Conservation (phyloP, 768 basidiomycete genomes). For the Xerocomellus intermedius region DNA sequence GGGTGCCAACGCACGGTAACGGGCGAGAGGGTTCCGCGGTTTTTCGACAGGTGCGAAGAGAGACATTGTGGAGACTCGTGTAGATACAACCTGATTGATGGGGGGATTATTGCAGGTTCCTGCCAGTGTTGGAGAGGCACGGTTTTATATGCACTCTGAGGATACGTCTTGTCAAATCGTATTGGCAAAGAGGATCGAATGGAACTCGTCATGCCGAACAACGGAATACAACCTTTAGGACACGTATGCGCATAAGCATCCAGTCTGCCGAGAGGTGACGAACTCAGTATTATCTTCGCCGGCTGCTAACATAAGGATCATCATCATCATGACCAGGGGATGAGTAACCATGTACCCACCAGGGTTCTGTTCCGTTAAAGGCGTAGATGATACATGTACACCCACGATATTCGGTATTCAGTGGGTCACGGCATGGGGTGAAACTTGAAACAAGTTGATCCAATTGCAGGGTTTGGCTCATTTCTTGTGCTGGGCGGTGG, state of each 20-base stretch:
- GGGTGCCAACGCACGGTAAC: conserved; percentile 38
- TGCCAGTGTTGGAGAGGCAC: not conserved
- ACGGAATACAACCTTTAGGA: not conserved
- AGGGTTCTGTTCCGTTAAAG: too few species aligned
- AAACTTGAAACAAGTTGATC: too few species aligned
- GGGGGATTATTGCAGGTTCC: not conserved
- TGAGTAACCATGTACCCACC: not conserved
- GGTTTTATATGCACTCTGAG: not conserved
- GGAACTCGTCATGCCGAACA: not conserved
- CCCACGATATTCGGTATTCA: too few species aligned
- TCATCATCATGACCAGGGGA: not conserved
- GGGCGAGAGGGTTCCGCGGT: conserved; percentile 27
- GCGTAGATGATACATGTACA: too few species aligned
- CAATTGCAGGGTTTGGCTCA: too few species aligned
- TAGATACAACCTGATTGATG: not conserved
- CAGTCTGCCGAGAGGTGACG: not conserved
- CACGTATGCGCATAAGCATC: not conserved
- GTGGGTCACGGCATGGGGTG: too few species aligned
- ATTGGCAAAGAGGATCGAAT: not conserved
- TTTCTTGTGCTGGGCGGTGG: too few species aligned
- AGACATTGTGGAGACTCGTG: not conserved
- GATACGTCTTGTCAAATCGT: not conserved
- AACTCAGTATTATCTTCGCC: not conserved
- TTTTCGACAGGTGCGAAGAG: conserved; percentile 9
- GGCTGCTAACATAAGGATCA: too few species aligned